Conservation (phyloP, 768 basidiomycete genomes). For the Termitomyces bulborhizus region DNA sequence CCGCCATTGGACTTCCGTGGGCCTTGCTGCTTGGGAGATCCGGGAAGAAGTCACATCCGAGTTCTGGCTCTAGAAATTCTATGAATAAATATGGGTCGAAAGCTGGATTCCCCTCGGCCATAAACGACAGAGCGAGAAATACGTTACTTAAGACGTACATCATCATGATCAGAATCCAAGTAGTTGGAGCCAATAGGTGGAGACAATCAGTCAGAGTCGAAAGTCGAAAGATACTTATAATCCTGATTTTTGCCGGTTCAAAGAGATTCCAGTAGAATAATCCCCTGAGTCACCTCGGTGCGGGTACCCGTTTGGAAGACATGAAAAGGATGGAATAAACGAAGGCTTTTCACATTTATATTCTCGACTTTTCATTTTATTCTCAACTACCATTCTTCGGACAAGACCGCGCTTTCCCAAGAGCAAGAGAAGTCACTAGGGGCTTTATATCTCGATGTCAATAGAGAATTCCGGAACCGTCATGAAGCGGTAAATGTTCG, state of each 20-base stretch:
- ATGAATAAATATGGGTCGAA: neutral
- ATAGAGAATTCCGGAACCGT: constrained; percentile 44
- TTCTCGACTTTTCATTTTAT: neutral
- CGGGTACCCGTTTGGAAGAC: constrained; percentile 56
- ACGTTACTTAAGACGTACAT: constrained; percentile 59
- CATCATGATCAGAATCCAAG: constrained; percentile 48
- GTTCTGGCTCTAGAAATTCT: constrained; percentile 32
- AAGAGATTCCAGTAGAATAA: constrained; percentile 58
- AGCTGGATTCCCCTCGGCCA: constrained; percentile 40
- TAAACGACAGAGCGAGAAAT: constrained; percentile 53
- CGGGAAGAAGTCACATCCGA: constrained; percentile 61
- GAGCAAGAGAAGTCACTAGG: constrained; percentile 56
- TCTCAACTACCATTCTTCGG: constrained; percentile 50
- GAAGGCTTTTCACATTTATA: neutral
- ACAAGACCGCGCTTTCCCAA: constrained; percentile 47
- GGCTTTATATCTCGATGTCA: constrained; percentile 35
- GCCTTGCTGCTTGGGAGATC: constrained; percentile 25
- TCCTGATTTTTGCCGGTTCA: constrained; percentile 36
- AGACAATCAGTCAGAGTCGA: neutral
- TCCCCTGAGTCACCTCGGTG: constrained; percentile 32
- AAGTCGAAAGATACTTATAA: no score
- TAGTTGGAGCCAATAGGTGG: neutral
- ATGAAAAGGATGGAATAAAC: constrained; percentile 32
- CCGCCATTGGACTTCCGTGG: no score
- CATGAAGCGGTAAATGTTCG: constrained; percentile 45